These are phyloP conservation scores for Arabidopsis arenosa DNA, from an alignment of 345 rosid genomes.

Conservation along the genomic window DNA sequence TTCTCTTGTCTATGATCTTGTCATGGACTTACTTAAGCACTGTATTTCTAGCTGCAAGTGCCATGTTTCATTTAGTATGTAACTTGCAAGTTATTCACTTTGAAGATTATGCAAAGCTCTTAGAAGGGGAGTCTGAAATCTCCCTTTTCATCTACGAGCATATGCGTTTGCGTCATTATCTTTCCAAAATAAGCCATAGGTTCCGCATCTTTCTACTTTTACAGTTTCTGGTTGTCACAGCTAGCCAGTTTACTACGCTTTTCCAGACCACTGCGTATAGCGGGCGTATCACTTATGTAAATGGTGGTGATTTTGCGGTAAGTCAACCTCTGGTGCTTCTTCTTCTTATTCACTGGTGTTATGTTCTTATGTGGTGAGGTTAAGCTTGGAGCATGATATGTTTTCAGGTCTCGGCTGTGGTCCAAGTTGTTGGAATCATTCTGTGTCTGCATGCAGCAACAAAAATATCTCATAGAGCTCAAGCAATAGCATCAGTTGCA, in stretches of 20 bases:
- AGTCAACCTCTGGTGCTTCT: slow-evolving; percentile 39
- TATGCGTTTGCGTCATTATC: slow-evolving; percentile 70
- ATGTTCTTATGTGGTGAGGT: slow-evolving; percentile 10
- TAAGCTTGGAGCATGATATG: slow-evolving; percentile 4
- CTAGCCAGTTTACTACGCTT: slow-evolving; percentile 74
- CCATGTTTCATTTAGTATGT: slow-evolving; percentile 85
- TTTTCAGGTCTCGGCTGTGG: slow-evolving; percentile 73
- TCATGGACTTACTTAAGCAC: slow-evolving; percentile 83
- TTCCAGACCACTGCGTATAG: slow-evolving; percentile 76
- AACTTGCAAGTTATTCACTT: slow-evolving; percentile 93
- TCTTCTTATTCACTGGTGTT: slow-evolving; percentile 10
- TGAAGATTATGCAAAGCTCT: slow-evolving; percentile 71
- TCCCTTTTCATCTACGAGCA: slow-evolving; percentile 72
- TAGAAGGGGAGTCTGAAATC: slow-evolving; percentile 74
- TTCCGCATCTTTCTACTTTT: slow-evolving; percentile 86
- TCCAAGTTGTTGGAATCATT: slow-evolving; percentile 83
- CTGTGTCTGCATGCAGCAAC: slow-evolving; percentile 90
- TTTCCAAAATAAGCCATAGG: slow-evolving; percentile 95
- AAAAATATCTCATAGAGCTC: slow-evolving; percentile 88
- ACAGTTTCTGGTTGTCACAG: slow-evolving; percentile 75
- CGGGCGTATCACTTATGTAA: slow-evolving; percentile 64
- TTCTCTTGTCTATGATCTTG: slow-evolving; percentile 57
- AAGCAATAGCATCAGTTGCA: slow-evolving; percentile 68
- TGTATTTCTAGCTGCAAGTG: slow-evolving; percentile 73
- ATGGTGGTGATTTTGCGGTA: slow-evolving; percentile 93